Evolutionary conservation across 306 rosid species (phyloP).

Genomic region (Vigna angularis): DNA sequence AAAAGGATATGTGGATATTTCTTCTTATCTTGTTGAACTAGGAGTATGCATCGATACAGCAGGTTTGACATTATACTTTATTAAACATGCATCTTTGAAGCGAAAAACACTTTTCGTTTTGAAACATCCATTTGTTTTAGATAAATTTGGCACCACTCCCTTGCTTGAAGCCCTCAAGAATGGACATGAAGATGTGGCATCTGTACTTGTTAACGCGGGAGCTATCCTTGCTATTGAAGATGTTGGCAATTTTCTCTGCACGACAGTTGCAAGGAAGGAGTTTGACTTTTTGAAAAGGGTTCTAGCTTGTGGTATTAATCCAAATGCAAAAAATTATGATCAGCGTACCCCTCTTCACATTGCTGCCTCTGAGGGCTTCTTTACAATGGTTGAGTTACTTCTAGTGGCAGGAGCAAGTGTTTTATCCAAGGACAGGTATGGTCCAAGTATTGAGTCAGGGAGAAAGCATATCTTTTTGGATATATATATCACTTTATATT

Average conservation of each 20-base stretch:
- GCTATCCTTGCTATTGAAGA: conserved; percentile 62
- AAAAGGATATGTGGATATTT: conserved; percentile 61
- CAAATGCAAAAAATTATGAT: conserved; percentile 72
- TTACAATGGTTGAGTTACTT: conserved; percentile 54
- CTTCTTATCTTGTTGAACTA: conserved; percentile 57
- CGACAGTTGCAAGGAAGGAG: conserved; percentile 54
- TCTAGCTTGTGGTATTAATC: conserved; percentile 59
- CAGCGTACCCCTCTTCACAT: conserved; percentile 67
- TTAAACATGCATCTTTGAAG: conserved; percentile 11
- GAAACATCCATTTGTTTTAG: conserved; percentile 42
- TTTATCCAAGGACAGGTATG: conserved; percentile 67
- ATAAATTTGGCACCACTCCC: conserved; percentile 71
- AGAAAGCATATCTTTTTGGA: not conserved
- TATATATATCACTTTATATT: not conserved
- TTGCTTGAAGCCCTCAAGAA: conserved; percentile 74
- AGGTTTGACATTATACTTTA: conserved; percentile 51
- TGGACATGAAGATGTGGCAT: conserved; percentile 62
- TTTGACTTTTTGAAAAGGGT: conserved; percentile 53
- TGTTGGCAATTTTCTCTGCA: conserved; percentile 65
- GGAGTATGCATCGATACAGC: conserved; percentile 50
- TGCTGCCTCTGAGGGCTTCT: conserved; percentile 70
- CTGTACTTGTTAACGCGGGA: conserved; percentile 59
- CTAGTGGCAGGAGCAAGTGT: conserved; percentile 73
- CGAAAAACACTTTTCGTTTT: conserved; percentile 19
- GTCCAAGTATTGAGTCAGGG: not conserved